phyloP scores from a whole-genome alignment of 2,329 filamentous ascomycete species.

The Ceratocystis harringtonii region DNA sequence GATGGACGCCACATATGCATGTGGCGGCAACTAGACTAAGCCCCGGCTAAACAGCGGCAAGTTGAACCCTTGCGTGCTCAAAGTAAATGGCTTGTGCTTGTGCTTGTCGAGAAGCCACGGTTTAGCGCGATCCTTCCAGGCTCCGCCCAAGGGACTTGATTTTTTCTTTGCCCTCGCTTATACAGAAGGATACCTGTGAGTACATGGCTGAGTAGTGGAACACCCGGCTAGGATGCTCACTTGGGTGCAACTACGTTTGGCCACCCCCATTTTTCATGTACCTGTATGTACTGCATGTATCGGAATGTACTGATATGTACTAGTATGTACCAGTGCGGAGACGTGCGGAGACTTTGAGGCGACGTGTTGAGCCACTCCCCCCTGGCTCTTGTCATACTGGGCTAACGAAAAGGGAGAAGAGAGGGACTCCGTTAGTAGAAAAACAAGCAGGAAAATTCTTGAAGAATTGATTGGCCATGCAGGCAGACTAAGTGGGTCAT shows the following conservation, averaged over 20 bases:
- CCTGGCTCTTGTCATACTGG: slow-evolving; percentile 9
- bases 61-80: not conserved
- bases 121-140: not conserved
- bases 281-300: not conserved
- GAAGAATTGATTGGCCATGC: not conserved
- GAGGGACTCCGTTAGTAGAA: not conserved
- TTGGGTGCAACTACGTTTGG: not conserved
- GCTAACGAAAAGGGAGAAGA: slow-evolving; percentile 1
- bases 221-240: not conserved
- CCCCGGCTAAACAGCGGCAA: not conserved
- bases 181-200: not conserved
- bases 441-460: not conserved
- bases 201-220: not conserved
- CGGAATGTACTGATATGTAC: no score
- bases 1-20: not conserved
- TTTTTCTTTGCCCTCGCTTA: not conserved
- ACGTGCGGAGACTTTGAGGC: not conserved
- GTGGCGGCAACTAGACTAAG: not conserved
- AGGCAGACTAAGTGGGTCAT: not conserved
- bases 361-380: slow-evolving; percentile 9
- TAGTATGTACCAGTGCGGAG: slow-evolving; percentile 1
- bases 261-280: slow-evolving; percentile 4
- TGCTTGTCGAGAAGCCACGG: not conserved
- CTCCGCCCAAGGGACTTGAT: not conserved
- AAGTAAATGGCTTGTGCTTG: not conserved